Conservation (phyloP, 2,329 filamentous ascomycete genomes). For the Xenoacremonium recifei region DNA sequence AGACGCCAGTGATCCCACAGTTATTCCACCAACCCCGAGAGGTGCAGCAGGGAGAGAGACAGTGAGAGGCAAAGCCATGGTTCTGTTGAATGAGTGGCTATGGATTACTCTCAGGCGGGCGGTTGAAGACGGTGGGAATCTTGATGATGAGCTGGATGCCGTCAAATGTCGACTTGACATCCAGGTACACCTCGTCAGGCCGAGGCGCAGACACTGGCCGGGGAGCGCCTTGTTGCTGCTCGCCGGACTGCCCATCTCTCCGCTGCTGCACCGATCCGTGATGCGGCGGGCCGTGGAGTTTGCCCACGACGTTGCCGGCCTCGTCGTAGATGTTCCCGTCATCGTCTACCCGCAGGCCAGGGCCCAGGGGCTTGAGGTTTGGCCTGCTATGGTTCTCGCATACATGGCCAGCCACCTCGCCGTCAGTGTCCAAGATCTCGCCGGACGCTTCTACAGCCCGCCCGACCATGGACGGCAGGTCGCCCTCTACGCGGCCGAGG, state of each 20-base stretch:
- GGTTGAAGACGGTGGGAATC: slow-evolving; percentile 55
- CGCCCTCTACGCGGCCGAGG: slow-evolving; percentile 51
- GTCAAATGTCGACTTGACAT: slow-evolving; percentile 57
- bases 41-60: too few relatives aligned
- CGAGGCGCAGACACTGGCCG: slow-evolving; percentile 38
- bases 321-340: slow-evolving; percentile 58
- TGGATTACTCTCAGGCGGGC: slow-evolving; percentile 4
- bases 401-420: slow-evolving; percentile 76
- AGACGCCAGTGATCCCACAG: too few relatives aligned
- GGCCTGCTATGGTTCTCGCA: slow-evolving; percentile 54
- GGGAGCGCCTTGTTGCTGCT: neutral
- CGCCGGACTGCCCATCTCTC: neutral
- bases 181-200: slow-evolving; percentile 55
- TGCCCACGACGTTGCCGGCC: slow-evolving; percentile 59
- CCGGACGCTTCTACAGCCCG: slow-evolving; percentile 44
- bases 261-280: slow-evolving; percentile 1
- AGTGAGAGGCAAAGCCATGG: too few relatives aligned
- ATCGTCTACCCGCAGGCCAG: slow-evolving; percentile 54
- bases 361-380: slow-evolving; percentile 50
- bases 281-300: slow-evolving; percentile 48
- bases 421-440: slow-evolving; percentile 69
- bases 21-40: too few relatives aligned
- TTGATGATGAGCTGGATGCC: slow-evolving; percentile 58
- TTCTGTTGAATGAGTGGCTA: too few relatives aligned
- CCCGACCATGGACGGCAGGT: slow-evolving; percentile 55